A percentile compares a stretch with the other conserved stretches of the same genome.
These are phyloP conservation scores for Lanzia echinophila DNA, from an alignment of 2,329 filamentous ascomycete species.

Conservation along the genomic window DNA sequence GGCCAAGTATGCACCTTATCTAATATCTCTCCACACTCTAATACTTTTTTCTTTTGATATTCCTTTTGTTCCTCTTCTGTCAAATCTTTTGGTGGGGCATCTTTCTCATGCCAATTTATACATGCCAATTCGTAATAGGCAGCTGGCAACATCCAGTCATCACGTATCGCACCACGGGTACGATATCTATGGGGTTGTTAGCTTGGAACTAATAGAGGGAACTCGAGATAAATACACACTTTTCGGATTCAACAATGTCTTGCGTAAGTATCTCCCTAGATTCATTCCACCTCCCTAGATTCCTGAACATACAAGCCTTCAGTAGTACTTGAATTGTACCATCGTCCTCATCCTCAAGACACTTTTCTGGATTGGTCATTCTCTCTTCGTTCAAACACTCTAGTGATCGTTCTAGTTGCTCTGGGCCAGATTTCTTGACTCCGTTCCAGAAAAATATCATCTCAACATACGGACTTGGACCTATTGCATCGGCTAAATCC, in stretches of 20 bases:
- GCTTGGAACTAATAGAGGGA: slow-evolving; percentile 8
- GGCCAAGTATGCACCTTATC: slow-evolving; percentile 66
- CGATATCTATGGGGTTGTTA: slow-evolving; percentile 33
- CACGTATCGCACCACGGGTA: slow-evolving; percentile 55
- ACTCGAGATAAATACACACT: slow-evolving; percentile 33
- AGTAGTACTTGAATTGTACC: slow-evolving; percentile 60
- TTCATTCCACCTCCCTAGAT: slow-evolving; percentile 54
- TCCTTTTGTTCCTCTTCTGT: slow-evolving; percentile 52
- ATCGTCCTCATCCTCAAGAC: slow-evolving; percentile 52
- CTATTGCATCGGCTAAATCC: slow-evolving; percentile 72
- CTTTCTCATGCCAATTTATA: slow-evolving; percentile 66
- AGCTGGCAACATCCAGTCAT: slow-evolving; percentile 66
- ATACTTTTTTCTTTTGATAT: slow-evolving; percentile 42
- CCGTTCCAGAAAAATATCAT: slow-evolving; percentile 96
- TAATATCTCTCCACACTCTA: slow-evolving; percentile 58
- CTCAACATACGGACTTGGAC: slow-evolving; percentile 74
- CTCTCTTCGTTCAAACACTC: slow-evolving; percentile 58
- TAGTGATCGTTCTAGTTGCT: slow-evolving; percentile 58
- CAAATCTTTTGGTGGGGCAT: slow-evolving; percentile 27
- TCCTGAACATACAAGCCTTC: slow-evolving; percentile 58
- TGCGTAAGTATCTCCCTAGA: slow-evolving; percentile 57
- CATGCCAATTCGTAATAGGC: slow-evolving; percentile 85
- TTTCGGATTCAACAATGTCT: slow-evolving; percentile 58
- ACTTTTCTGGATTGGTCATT: slow-evolving; percentile 41
- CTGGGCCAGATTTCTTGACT: slow-evolving; percentile 66